Conservation (phyloP, 495 filamentous ascomycete genomes). For the Corynascus novoguineensis region DNA sequence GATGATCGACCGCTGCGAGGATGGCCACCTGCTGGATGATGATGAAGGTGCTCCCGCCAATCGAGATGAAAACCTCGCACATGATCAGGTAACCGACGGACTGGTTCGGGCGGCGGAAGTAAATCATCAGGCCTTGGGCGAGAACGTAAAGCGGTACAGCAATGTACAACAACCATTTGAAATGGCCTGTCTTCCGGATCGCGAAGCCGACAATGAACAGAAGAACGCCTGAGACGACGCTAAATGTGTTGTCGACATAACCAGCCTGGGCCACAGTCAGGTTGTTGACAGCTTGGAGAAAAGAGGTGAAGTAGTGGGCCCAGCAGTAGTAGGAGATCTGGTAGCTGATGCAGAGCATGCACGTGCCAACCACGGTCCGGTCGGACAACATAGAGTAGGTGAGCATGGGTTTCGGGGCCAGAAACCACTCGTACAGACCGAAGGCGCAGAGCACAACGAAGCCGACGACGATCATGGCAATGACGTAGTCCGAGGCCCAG, state of each 20-base stretch:
- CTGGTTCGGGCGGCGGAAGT: conserved; percentile 55
- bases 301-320: conserved; percentile 53
- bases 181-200: conserved; percentile 52
- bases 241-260: conserved; percentile 47
- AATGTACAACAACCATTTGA: conserved; percentile 53
- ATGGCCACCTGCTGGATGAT: conserved; percentile 59
- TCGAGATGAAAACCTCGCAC: conserved; percentile 74
- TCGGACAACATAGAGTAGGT: conserved; percentile 50
- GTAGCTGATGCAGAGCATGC: conserved; percentile 43
- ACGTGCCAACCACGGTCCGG: conserved; percentile 57
- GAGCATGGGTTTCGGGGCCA: conserved; percentile 52
- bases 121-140: conserved; percentile 61
- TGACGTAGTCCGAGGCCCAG: conserved; percentile 49
- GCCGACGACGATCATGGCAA: conserved; percentile 54
- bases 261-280: conserved; percentile 43
- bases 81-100: conserved; percentile 61
- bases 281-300: conserved; percentile 54
- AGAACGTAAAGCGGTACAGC: conserved; percentile 58
- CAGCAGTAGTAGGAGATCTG: conserved; percentile 57
- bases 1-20: conserved; percentile 59
- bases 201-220: conserved; percentile 55
- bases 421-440: conserved; percentile 48
- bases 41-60: conserved; percentile 53
- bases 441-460: conserved; percentile 50
- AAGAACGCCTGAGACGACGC: conserved; percentile 45